These are phyloP conservation scores for Dendrostoma leiphaemia DNA, from an alignment of 2,329 filamentous ascomycete genomes.

Conservation along the genomic window DNA sequence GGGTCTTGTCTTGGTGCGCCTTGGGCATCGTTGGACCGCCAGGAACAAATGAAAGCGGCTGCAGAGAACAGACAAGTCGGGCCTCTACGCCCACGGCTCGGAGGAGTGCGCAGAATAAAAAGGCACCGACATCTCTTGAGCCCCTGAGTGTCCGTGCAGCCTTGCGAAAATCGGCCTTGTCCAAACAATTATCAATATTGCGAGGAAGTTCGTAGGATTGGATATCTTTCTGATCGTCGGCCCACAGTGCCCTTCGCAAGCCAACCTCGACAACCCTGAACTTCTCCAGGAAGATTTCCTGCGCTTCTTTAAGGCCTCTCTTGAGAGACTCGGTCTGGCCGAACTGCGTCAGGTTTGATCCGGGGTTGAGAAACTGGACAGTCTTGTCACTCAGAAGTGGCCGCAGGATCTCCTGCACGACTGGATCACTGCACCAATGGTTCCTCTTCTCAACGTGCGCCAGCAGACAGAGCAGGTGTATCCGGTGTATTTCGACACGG, in stretches of 20 bases:
- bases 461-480: conserved; percentile 80
- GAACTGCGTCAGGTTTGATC: conserved; percentile 67
- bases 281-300: conserved; percentile 63
- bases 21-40: conserved; percentile 48
- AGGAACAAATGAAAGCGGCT: conserved; percentile 70
- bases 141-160: conserved; percentile 70
- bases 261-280: conserved; percentile 73
- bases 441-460: conserved; percentile 77
- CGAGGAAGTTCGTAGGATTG: conserved; percentile 57
- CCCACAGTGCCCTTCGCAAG: conserved; percentile 71
- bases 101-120: conserved; percentile 85
- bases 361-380: conserved; percentile 66
- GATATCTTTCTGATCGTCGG: conserved; percentile 61
- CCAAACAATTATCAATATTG: conserved; percentile 66
- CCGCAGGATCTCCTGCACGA: conserved; percentile 65
- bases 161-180: conserved; percentile 69
- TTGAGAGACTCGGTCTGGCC: conserved; percentile 74
- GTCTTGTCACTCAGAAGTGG: conserved; percentile 65
- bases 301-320: conserved; percentile 70
- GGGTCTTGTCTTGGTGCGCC: conserved; percentile 30
- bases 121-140: conserved; percentile 85
- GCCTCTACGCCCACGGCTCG: conserved; percentile 79
- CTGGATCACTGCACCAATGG: conserved; percentile 79
- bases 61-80: conserved; percentile 85
- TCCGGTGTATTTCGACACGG: conserved; percentile 78